Base-by-base conservation (phyloP, 495 filamentous ascomycete species). In the Hyaloscypha finlandica region DNA sequence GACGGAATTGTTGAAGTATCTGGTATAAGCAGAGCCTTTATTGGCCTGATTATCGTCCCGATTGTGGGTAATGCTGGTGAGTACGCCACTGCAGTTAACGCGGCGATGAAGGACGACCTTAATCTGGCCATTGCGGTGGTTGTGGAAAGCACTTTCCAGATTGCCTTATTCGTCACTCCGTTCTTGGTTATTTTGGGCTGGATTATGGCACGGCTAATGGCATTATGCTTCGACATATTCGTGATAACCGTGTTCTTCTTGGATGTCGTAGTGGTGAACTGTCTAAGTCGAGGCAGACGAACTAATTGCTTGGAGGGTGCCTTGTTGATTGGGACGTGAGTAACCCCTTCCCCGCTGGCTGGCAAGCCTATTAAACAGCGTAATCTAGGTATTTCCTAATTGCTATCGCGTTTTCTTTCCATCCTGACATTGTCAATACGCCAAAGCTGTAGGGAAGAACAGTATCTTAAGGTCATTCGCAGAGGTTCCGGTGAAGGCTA, bases 51-150 rank as follows among this genome's bases (percentile, higher is more conserved):
- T 74, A 87, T 96, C 64, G 78, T 96, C 1, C 92, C 93, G n/a
- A 92, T 97, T 68, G 91, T 97, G 11, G 91, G 92, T 61, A 97
- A 96, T 70, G 91, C 93, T 0, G 93, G 90, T 1, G 92, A 96
- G 80, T 91, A 94, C 80, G 89, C 93, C 9, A 94, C 91, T 2
- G 90, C 92, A 2, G 89, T 96, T 52, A 89, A 86, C 32, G 91
- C 94, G 16, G 92, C 93, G 5, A 84, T 86, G 72, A 96, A 95
- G 82, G 94, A 96, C 79, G 96, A 96, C 79, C 94, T 96, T 90
- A 91, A 97, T 80, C 81, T 96, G 29, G 89, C 93, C 0, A 94
- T 97, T 67, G 91, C 90, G 68, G 90, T 96, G 22, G 91, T 91
- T 8, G 87, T 96, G 20, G 93, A 92, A 16, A 89, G 85, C 57